Evolutionary conservation across 495 filamentous ascomycete genomes (phyloP).

Genomic region (Pseudotulostoma volvatum): DNA sequence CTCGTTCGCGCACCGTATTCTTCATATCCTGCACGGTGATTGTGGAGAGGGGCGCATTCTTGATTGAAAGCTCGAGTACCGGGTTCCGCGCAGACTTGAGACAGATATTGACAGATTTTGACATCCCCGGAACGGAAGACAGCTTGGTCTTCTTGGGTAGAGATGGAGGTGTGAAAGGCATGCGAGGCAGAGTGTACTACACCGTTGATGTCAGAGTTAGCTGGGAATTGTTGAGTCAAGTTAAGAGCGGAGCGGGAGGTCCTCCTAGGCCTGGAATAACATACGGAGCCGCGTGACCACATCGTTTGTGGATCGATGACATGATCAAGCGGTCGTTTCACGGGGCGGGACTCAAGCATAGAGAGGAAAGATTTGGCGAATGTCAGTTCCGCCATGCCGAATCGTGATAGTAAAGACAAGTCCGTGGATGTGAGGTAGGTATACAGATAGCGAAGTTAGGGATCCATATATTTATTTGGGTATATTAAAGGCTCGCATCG

Average conservation of each 20-base stretch:
- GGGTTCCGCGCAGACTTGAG: constrained; percentile 66
- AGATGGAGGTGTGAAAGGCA: constrained; percentile 29
- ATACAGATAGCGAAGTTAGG: no score
- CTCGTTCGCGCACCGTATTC: constrained; percentile 34
- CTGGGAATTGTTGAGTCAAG: constrained; percentile 6
- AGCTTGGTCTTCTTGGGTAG: constrained; percentile 33
- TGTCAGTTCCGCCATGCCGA: constrained; percentile 62
- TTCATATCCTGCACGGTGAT: constrained; percentile 66
- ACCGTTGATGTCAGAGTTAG: constrained; percentile 7
- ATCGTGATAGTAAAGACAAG: neutral
- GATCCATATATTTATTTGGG: no score
- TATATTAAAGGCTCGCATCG: no score
- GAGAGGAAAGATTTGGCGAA: constrained; percentile 77
- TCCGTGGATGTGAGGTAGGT: no score
- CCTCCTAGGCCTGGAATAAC: no score
- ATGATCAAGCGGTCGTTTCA: constrained; percentile 69
- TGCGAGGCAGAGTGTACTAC: constrained; percentile 31
- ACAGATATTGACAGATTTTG: constrained; percentile 36
- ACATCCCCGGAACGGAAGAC: constrained; percentile 27
- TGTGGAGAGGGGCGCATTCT: constrained; percentile 37
- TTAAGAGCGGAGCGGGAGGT: no score
- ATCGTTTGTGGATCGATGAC: constrained; percentile 65
- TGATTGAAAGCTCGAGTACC: constrained; percentile 42
- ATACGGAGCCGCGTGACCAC: constrained; percentile 51
- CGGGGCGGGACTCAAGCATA: constrained; percentile 54